Evolutionary conservation across 164 flowering plant genomes (phyloP), one percentile per base, ranked within the genome.

Genomic region (Nymphaea thermarum): DNA sequence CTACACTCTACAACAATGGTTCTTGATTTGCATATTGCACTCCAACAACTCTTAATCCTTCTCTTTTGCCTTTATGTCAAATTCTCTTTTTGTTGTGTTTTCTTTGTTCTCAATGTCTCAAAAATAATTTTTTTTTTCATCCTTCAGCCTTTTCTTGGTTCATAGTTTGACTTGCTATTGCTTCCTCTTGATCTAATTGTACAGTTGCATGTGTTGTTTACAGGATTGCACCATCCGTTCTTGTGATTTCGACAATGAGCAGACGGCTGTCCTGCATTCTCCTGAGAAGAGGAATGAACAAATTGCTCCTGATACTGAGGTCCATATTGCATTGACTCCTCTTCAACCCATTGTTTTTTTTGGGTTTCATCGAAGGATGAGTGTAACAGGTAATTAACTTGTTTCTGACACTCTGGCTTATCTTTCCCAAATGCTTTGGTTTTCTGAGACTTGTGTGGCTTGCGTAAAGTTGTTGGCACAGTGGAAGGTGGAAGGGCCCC

Each of bases 221-320:
- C 75, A 94, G 99, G 99, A 95, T 76, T 92, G 99, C 71, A 95
- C 99, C 63, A 88, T 95, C 71, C 81, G 96, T 6, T 95, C 97
- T 3, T 95, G 99, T 82, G 99, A 95, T 80, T 95, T 95, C 74
- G 99, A 92, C 67, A 76, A 81, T 41, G 99, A 95, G 82, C 97
- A 92, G 78, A 95, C 94, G 25, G 88, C 84, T 71, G 99, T 95
- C 36, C 74, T 95, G 76, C 98, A 95, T 79, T 95, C 99, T 62
- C 99, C 99, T 69, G 99, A 95, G 79, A 95, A 82, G 85, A 89
- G 78, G 73, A 82, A 59, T 71, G 99, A 92, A 73, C 92, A 80
- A 25, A 87, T 95, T 71, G 82, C 97, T 47, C 72, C 84, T 36
- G 98, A 88, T 68, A 75, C 98, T 36, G 99, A 95, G 80, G 98